Conservation (phyloP, 202 grass and related monocot species). For the Cymbopogon flexuosus region DNA sequence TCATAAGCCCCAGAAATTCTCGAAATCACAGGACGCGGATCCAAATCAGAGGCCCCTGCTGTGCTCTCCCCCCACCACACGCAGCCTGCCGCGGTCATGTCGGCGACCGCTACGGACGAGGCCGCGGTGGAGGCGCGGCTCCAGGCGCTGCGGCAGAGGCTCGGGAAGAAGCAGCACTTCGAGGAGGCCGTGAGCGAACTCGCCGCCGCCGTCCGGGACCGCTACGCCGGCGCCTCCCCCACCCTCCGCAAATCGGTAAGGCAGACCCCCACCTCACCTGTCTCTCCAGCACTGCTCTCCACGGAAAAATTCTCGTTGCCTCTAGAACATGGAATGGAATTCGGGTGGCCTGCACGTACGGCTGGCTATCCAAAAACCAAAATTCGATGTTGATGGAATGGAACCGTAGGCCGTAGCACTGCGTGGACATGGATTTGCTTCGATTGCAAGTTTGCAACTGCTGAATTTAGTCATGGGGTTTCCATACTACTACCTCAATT, state of each 20-base stretch:
- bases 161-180: constrained; percentile 76
- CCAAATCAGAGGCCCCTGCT: background rate
- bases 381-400: background rate
- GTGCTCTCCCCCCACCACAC: background rate
- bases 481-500: too few species aligned
- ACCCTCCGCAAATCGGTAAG: constrained; percentile 68
- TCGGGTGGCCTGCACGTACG: background rate
- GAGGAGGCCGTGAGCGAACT: constrained; percentile 65
- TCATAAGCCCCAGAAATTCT: background rate
- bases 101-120: constrained; percentile 33
- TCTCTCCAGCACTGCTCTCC: background rate
- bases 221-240: constrained; percentile 48
- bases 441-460: background rate
- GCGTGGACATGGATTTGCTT: background rate
- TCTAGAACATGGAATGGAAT: background rate
- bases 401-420: background rate
- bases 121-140: constrained; percentile 46
- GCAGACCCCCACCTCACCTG: too few species aligned
- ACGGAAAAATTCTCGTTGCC: background rate
- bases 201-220: constrained; percentile 37
- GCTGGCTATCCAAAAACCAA: background rate
- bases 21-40: background rate
- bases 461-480: background rate
- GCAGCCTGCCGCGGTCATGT: background rate
- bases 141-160: constrained; percentile 54